Conservation (phyloP, 1,139 yeast genomes). For the Nakaseomyces bracarensis region DNA sequence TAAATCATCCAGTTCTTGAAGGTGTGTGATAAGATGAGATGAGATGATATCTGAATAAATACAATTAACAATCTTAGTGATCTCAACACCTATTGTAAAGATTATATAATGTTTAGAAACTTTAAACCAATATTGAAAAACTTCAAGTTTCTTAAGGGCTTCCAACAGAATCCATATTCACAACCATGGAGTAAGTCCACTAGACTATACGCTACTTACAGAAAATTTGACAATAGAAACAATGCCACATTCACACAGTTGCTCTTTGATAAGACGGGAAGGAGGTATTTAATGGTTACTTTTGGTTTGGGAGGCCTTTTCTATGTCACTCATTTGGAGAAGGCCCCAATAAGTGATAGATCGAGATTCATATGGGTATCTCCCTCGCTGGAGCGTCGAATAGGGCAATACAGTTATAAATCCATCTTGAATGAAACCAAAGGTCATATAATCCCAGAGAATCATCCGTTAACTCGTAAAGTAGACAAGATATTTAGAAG, state of each 20-base stretch:
- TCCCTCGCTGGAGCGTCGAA: conserved; percentile 49
- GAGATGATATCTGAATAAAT: too few species aligned
- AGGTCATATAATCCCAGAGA: conserved; percentile 41
- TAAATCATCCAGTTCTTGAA: too few species aligned
- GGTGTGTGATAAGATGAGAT: too few species aligned
- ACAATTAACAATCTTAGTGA: too few species aligned
- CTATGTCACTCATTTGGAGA: conserved; percentile 58
- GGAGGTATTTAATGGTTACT: conserved; percentile 25
- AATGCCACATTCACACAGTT: conserved; percentile 15
- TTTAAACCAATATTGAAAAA: not conserved
- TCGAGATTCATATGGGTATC: conserved; percentile 68
- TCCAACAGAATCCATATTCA: not conserved
- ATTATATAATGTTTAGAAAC: not conserved
- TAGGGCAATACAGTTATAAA: conserved; percentile 64
- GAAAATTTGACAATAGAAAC: conserved; percentile 27
- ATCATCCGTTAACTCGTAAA: conserved; percentile 47
- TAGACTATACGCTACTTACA: conserved; percentile 14
- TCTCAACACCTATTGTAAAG: too few species aligned
- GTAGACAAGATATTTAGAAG: conserved; percentile 56
- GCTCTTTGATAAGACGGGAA: conserved; percentile 23
- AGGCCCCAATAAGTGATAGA: conserved; percentile 78
- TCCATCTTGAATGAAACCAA: conserved; percentile 48
- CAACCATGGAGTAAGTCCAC: not conserved
- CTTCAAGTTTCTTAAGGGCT: not conserved
- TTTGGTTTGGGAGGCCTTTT: conserved; percentile 39